Percentiles rank a stretch among this genome's conserved stretches.
These are phyloP conservation scores for Ilex asprella DNA, from an alignment of 257 asterid species.

Conservation along the genomic window DNA sequence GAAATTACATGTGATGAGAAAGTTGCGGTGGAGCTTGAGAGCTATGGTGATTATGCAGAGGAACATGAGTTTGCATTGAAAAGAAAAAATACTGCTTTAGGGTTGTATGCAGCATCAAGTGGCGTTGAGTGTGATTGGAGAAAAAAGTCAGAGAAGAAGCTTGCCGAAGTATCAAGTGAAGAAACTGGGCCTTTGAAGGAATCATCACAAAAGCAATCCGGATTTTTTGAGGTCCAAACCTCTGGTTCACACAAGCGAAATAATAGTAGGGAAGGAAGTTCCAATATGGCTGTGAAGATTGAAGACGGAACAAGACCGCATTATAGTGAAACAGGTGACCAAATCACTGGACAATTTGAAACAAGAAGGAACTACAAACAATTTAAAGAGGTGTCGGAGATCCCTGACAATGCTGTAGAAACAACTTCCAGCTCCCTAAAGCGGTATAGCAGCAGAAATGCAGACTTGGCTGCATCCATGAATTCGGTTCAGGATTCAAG, in stretches of 20 bases:
- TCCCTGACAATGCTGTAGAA: slow-evolving; percentile 21
- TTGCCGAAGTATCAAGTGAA: slow-evolving; percentile 48
- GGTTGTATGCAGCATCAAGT: slow-evolving; percentile 28
- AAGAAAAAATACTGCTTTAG: slow-evolving; percentile 28
- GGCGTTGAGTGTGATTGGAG: slow-evolving; percentile 48
- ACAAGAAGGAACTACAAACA: slow-evolving; percentile 50
- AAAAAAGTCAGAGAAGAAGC: slow-evolving; percentile 86
- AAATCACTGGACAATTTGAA: slow-evolving; percentile 32
- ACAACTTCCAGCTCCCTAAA: slow-evolving; percentile 31
- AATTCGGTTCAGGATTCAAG: slow-evolving; percentile 33
- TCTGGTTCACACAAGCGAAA: slow-evolving; percentile 29
- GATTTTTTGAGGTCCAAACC: slow-evolving; percentile 23
- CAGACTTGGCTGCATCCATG: slow-evolving; percentile 26
- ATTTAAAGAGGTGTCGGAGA: slow-evolving; percentile 30
- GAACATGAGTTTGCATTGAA: slow-evolving; percentile 30
- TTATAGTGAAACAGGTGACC: slow-evolving; percentile 33
- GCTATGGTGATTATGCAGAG: slow-evolving; percentile 30
- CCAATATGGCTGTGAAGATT: slow-evolving; percentile 20
- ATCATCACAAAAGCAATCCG: slow-evolving; percentile 27
- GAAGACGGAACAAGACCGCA: slow-evolving; percentile 31
- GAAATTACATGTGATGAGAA: slow-evolving; percentile 30
- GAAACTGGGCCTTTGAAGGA: slow-evolving; percentile 38
- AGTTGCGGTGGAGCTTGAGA: slow-evolving; percentile 19
- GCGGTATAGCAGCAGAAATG: slow-evolving; percentile 27
- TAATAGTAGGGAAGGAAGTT: slow-evolving; percentile 34